A percentile compares a stretch with the other conserved stretches of the same genome.
Conservation (phyloP, 2,329 filamentous ascomycete genomes). For the Bertia moriformis region DNA sequence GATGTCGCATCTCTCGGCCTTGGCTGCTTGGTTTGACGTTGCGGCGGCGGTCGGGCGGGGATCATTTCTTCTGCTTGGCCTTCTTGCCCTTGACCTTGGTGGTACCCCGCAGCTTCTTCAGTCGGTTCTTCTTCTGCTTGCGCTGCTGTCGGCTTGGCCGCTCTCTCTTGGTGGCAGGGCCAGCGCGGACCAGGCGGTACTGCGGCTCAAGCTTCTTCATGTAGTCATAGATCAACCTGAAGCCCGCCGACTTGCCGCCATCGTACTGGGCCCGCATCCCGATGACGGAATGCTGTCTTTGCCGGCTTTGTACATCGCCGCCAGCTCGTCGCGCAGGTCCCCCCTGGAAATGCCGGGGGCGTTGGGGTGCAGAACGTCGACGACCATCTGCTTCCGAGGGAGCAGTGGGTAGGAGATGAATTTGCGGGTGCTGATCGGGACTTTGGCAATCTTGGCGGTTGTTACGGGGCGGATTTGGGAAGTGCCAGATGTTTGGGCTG, state of each 20-base stretch:
- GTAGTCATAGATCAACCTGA: slow-evolving; percentile 96
- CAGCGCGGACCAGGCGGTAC: slow-evolving; percentile 91
- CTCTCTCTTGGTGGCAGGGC: slow-evolving; percentile 87
- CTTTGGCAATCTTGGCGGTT: no score
- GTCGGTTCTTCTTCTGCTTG: slow-evolving; percentile 99
- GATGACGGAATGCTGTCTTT: slow-evolving; percentile 96
- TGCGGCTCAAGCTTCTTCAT: slow-evolving; percentile 99
- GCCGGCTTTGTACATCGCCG: slow-evolving; percentile 91
- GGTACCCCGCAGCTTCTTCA: slow-evolving; percentile 95
- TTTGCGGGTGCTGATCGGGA: slow-evolving; percentile 99
- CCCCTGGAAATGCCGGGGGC: slow-evolving; percentile 98
- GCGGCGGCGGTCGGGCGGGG: no score
- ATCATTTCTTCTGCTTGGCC: slow-evolving; percentile 85
- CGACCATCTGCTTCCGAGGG: slow-evolving; percentile 18
- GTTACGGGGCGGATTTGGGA: no score
- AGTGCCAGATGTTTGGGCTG: no score
- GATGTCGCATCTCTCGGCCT: no score
- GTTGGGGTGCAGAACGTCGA: slow-evolving; percentile 98
- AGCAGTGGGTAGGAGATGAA: slow-evolving; percentile 98
- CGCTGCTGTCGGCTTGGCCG: slow-evolving; percentile 96
- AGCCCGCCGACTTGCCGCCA: no score
- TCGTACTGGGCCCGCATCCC: slow-evolving; percentile 75
- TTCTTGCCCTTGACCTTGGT: slow-evolving; percentile 99
- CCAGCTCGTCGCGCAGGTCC: slow-evolving; percentile 89
- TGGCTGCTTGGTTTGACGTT: no score